Conservation (phyloP, 225 moss, liverwort and hornwort species). For the Marchantia polymorpha region DNA sequence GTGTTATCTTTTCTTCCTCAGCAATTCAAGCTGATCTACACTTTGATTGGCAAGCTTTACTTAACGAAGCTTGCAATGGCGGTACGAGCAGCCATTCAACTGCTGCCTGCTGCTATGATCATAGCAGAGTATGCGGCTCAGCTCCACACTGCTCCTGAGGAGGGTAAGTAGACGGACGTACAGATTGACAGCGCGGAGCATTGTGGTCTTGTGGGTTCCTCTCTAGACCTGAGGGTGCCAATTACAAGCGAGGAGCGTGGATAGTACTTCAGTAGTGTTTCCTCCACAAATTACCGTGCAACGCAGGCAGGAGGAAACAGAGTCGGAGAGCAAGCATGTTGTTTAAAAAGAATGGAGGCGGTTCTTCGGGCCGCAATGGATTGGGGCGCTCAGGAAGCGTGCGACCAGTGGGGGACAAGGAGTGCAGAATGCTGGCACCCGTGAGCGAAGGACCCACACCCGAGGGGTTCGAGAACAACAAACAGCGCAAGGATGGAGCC, state of each 20-base stretch:
- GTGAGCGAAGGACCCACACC: slow-evolving; percentile 51
- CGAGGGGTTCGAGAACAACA: slow-evolving; percentile 32
- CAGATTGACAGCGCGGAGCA: not conserved
- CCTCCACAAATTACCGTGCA: not conserved
- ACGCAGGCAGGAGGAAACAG: not conserved
- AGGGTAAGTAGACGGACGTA: not conserved
- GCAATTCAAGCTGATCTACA: no score
- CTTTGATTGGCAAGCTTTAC: not conserved
- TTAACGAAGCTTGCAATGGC: not conserved
- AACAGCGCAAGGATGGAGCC: slow-evolving; percentile 28
- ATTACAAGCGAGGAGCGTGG: not conserved
- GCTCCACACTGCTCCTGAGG: slow-evolving; percentile 10
- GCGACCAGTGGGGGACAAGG: slow-evolving; percentile 44
- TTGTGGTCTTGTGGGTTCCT: not conserved
- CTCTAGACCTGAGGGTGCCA: not conserved
- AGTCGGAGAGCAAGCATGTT: slow-evolving; percentile 32
- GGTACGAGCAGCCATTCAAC: not conserved
- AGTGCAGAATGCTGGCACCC: slow-evolving; percentile 44
- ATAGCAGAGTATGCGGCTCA: not conserved
- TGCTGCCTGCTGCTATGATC: not conserved
- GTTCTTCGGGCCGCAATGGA: slow-evolving; percentile 11
- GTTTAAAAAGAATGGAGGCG: slow-evolving; percentile 37
- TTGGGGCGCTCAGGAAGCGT: slow-evolving; percentile 38
- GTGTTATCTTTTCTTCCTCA: not conserved
- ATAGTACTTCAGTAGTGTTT: not conserved